A percentile compares a stretch with the other conserved stretches of the same genome.
Evolutionary conservation across 192 early-diverging fungal species (phyloP).

Genomic region (Martensiomyces pterosporus): DNA sequence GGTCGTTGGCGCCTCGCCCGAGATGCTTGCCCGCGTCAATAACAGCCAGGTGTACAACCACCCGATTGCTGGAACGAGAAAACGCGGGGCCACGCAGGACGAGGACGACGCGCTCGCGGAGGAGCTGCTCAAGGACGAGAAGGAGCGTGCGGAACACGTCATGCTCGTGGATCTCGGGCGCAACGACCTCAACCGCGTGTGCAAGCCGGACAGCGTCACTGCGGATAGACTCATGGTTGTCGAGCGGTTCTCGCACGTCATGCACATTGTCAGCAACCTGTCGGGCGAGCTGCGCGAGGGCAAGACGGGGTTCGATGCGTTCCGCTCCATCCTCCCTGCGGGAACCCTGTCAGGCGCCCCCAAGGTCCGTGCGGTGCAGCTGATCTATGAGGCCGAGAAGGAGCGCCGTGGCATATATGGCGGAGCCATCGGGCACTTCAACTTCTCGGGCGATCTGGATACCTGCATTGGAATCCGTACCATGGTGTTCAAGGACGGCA

Average conservation of each 20-base stretch:
- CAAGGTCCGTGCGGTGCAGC: slow-evolving; percentile 94
- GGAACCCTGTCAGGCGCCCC: slow-evolving; percentile 98
- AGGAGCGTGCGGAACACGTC: slow-evolving; percentile 97
- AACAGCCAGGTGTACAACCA: slow-evolving; percentile 80
- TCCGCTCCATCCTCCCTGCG: slow-evolving; percentile 96
- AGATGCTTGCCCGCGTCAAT: slow-evolving; percentile 94
- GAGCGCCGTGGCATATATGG: slow-evolving; percentile 92
- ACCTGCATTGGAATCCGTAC: slow-evolving; percentile 99
- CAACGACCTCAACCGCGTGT: slow-evolving; percentile 98
- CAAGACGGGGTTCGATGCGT: slow-evolving; percentile 91
- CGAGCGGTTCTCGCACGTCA: slow-evolving; percentile 95
- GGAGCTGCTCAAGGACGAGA: slow-evolving; percentile 86
- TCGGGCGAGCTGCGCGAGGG: slow-evolving; percentile 83
- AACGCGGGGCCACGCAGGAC: slow-evolving; percentile 76
- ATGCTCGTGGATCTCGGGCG: slow-evolving; percentile 99
- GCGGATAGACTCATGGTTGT: slow-evolving; percentile 97
- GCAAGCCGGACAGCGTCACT: slow-evolving; percentile 84
- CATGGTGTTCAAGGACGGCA: slow-evolving; percentile 95
- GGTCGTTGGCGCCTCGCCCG: slow-evolving; percentile 95
- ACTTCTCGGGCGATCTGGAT: slow-evolving; percentile 88
- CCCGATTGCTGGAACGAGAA: slow-evolving; percentile 97
- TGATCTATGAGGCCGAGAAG: slow-evolving; percentile 85
- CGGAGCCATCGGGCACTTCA: slow-evolving; percentile 91
- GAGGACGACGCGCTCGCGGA: slow-evolving; percentile 88
- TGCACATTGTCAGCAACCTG: slow-evolving; percentile 99